Evolutionary conservation across 352 stramenopile species (phyloP), one percentile per base, ranked within the genome.

Genomic region (Phytophthora foliorum): DNA sequence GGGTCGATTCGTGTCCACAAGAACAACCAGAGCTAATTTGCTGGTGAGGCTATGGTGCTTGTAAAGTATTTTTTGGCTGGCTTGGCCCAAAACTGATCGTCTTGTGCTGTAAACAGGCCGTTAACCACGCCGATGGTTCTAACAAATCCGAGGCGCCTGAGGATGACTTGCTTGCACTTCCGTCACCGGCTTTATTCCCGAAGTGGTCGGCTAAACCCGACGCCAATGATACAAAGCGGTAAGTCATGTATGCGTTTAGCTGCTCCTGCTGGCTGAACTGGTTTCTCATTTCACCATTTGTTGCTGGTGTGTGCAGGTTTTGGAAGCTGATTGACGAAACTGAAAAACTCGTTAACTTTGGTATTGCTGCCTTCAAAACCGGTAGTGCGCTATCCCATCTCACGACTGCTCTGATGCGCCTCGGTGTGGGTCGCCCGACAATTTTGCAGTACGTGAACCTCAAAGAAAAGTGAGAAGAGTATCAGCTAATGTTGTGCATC

Each of bases 261-360:
- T 45, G n/a, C 9, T 48, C 19, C 10, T 48, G 9, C 7, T 48
- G 11, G 41, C 11, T 41, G 34, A 41, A 19, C 11, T 41, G 13
- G 0, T 16, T 25, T 24, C 24, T 63, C 34, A 21, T 57, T 45
- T n/a, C 19, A 27, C 10, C 8, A 16, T 5, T n/a, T 42, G 16
- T 44, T 19, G 36, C 0, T 38, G 5, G 22, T 3, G 1, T 38
- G 41, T 21, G 6, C 51, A 91, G 82, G 25, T 81, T 92, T 50
- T 93, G 81, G 82, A 86, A 89, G 58, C 59, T 93, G 24, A 78
- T 93, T 31, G 70, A 91, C 62, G 69, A 80, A 24, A 75, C 82
- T 8, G 85, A 93, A 63, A 84, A 78, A 6, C 58, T 92, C 14
- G 74, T 91, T 36, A 90, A 89, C 50, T 93, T 93, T 65, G 78